These are phyloP conservation scores for Fonsecaea nubica DNA, from an alignment of 2,329 filamentous ascomycete species.

Conservation along the genomic window DNA sequence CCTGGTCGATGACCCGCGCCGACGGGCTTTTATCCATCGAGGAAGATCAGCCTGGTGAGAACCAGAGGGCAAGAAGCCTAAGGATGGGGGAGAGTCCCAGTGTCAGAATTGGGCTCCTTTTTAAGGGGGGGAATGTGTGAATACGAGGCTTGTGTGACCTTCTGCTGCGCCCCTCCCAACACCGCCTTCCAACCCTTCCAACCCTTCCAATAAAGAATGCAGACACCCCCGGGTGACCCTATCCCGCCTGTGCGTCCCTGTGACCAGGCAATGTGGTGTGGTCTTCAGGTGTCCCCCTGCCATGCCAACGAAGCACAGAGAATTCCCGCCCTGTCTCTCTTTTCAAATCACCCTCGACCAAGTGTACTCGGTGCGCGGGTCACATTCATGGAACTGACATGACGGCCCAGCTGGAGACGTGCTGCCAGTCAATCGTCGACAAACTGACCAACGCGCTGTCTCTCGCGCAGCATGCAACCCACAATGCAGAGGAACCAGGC, in stretches of 20 bases:
- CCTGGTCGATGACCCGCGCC: background rate
- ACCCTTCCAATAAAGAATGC: no score
- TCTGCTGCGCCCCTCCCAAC: no score
- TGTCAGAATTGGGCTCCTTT: background rate
- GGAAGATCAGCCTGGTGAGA: background rate
- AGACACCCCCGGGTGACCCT: no score
- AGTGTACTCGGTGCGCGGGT: background rate
- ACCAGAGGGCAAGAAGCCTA: background rate
- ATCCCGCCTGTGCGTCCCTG: no score
- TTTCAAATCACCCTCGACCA: background rate
- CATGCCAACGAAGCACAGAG: background rate
- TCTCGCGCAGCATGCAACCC: background rate
- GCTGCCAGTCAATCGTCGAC: background rate
- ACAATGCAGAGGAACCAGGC: background rate
- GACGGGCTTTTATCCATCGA: background rate
- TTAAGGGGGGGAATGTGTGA: background rate
- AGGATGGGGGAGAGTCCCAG: background rate
- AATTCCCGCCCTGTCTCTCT: background rate
- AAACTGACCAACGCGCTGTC: background rate
- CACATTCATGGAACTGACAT: background rate
- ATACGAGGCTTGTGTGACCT: background rate
- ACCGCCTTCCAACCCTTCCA: no score
- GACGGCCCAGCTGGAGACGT: background rate
- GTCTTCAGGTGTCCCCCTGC: no score
- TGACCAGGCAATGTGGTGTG: no score